Evolutionary conservation across 78 protist species (phyloP).

Genomic region (Bigelowiella natans): DNA sequence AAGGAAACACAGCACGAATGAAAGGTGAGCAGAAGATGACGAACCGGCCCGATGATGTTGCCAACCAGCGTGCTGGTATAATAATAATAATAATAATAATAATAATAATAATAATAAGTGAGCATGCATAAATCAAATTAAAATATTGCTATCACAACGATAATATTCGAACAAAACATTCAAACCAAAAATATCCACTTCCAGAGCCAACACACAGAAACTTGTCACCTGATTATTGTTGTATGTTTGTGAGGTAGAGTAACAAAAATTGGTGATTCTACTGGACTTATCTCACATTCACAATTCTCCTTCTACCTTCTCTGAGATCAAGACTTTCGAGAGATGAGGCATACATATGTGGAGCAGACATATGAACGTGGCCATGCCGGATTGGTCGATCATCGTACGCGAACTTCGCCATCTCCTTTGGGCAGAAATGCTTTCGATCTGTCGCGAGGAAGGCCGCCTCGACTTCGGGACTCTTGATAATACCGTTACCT

Average conservation of each 20-base stretch:
- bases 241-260: background rate
- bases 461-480: background rate
- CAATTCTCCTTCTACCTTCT: background rate
- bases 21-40: background rate
- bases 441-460: background rate
- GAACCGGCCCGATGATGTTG: background rate
- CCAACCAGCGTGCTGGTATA: background rate
- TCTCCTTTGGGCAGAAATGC: background rate
- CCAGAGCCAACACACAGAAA: background rate
- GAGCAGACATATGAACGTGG: background rate
- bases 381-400: background rate
- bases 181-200: background rate
- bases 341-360: background rate
- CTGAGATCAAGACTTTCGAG: background rate
- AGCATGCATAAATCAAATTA: background rate
- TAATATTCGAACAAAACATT: background rate
- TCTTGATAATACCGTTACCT: background rate
- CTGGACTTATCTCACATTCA: background rate
- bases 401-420: background rate
- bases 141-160: background rate
- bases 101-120: background rate
- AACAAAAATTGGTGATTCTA: background rate
- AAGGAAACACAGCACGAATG: background rate
- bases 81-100: background rate
- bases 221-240: background rate